Conservation (phyloP, 345 rosid genomes). For the Linum usitatissimum region DNA sequence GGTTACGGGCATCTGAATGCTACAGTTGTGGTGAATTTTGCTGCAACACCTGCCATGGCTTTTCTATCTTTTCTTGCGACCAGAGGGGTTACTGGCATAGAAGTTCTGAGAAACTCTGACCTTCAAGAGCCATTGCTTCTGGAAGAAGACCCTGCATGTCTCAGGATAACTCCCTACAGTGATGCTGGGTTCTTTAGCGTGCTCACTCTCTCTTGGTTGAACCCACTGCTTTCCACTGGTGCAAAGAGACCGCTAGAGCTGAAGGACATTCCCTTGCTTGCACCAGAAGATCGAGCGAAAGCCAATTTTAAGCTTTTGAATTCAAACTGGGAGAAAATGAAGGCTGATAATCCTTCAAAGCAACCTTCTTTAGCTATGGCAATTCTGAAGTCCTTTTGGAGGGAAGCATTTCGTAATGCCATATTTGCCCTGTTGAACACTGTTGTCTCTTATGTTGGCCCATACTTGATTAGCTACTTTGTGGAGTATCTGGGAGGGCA, state of each 20-base stretch:
- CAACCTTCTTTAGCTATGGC: constrained; percentile 90
- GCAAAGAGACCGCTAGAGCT: constrained; percentile 93
- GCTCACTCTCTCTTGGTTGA: constrained; percentile 88
- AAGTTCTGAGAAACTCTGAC: constrained; percentile 47
- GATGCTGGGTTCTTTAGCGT: constrained; percentile 70
- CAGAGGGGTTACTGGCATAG: constrained; percentile 66
- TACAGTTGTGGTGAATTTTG: constrained; percentile 65
- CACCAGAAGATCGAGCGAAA: constrained; percentile 78
- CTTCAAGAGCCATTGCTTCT: constrained; percentile 80
- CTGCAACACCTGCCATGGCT: constrained; percentile 71
- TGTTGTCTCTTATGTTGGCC: constrained; percentile 91
- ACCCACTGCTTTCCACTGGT: constrained; percentile 83
- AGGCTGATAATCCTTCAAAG: constrained; percentile 56
- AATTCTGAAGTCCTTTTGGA: constrained; percentile 84
- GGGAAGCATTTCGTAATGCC: constrained; percentile 92
- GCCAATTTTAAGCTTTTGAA: constrained; percentile 71
- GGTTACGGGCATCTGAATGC: constrained; percentile 51
- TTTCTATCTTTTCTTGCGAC: constrained; percentile 70
- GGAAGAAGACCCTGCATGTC: constrained; percentile 86
- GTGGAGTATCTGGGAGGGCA: constrained; percentile 88
- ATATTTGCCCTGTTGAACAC: constrained; percentile 85
- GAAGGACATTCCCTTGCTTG: constrained; percentile 94
- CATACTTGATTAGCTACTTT: constrained; percentile 89
- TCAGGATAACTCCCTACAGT: constrained; percentile 66
- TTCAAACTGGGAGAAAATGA: constrained; percentile 80